These are phyloP conservation scores for Gardenia jasminoides DNA, from an alignment of 257 asterid genomes.

Conservation along the genomic window DNA sequence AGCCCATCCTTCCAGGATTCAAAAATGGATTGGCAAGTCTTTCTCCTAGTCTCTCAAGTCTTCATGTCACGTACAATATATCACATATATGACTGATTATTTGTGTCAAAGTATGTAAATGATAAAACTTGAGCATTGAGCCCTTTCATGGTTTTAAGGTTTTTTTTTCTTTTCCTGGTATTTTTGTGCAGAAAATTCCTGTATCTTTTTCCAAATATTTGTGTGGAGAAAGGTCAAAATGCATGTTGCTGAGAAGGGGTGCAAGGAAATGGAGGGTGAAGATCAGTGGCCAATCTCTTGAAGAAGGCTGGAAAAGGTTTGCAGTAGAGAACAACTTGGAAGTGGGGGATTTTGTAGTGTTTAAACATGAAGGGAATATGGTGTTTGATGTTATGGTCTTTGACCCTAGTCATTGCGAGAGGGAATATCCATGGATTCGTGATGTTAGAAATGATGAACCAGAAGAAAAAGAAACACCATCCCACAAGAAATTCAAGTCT, in stretches of 20 bases:
- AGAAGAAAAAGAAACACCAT: too few relatives aligned
- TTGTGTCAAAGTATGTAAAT: too few relatives aligned
- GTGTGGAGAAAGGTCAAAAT: conserved; percentile 1
- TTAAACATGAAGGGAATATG: conserved; percentile 16
- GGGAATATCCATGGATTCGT: too few relatives aligned
- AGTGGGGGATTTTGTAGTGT: conserved; percentile 21
- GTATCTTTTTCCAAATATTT: conserved; percentile 13
- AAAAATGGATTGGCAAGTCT: conserved; percentile 16
- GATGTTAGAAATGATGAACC: too few relatives aligned
- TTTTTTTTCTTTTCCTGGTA: too few relatives aligned
- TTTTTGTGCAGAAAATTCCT: conserved; percentile 17
- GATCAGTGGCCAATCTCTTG: neutral
- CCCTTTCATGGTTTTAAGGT: neutral
- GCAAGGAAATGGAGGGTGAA: conserved; percentile 18
- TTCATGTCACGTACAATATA: too few relatives aligned
- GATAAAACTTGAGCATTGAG: too few relatives aligned
- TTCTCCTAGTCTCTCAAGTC: too few relatives aligned
- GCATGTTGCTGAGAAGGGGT: conserved; percentile 17
- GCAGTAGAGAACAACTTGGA: conserved; percentile 13
- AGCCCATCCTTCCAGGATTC: conserved; percentile 19
- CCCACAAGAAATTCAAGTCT: too few relatives aligned
- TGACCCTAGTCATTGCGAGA: too few relatives aligned
- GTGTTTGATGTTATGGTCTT: too few relatives aligned
- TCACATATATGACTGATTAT: too few relatives aligned
- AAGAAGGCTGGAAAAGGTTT: conserved; percentile 21